Percentiles rank a stretch among this genome's conserved stretches.
Conservation (phyloP, 768 basidiomycete genomes). For the Tulasnella sp. region DNA sequence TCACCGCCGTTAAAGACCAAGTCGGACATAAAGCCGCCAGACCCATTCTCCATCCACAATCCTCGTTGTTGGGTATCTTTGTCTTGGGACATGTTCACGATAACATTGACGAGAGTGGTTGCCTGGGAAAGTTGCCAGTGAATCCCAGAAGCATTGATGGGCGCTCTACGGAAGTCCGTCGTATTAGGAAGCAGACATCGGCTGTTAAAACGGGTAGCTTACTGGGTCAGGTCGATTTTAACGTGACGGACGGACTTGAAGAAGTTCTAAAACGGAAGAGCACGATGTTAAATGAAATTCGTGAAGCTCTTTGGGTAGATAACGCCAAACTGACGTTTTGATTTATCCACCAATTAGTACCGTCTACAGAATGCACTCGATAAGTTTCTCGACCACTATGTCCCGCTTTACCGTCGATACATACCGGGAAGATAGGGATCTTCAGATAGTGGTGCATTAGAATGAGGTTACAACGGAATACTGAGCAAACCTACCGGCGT, state of each 20-base stretch:
- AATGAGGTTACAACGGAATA: not conserved
- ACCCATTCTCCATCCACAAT: constrained; percentile 35
- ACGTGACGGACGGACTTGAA: constrained; percentile 28
- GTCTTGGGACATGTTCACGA: constrained; percentile 33
- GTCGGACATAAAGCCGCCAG: constrained; percentile 35
- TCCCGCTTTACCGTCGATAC: too few species aligned
- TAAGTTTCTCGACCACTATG: not conserved
- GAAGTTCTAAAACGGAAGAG: not conserved
- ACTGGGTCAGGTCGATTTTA: constrained; percentile 28
- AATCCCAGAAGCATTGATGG: constrained; percentile 32
- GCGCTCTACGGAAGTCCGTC: not conserved
- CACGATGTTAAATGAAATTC: not conserved
- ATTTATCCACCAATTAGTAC: constrained; percentile 52
- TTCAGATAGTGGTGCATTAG: constrained; percentile 40
- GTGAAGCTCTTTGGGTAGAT: not conserved
- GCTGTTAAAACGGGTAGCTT: not conserved
- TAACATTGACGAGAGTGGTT: constrained; percentile 32
- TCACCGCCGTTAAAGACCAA: constrained; percentile 35
- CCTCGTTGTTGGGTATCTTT: constrained; percentile 33
- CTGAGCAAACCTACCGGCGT: constrained; percentile 40
- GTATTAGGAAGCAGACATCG: not conserved
- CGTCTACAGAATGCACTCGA: constrained; percentile 34
- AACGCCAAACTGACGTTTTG: constrained; percentile 31
- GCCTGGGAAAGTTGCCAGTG: constrained; percentile 37
- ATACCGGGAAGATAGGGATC: constrained; percentile 58